Base-by-base conservation (phyloP, 176 grass and related monocot species). In the Oryza glaberrima region DNA sequence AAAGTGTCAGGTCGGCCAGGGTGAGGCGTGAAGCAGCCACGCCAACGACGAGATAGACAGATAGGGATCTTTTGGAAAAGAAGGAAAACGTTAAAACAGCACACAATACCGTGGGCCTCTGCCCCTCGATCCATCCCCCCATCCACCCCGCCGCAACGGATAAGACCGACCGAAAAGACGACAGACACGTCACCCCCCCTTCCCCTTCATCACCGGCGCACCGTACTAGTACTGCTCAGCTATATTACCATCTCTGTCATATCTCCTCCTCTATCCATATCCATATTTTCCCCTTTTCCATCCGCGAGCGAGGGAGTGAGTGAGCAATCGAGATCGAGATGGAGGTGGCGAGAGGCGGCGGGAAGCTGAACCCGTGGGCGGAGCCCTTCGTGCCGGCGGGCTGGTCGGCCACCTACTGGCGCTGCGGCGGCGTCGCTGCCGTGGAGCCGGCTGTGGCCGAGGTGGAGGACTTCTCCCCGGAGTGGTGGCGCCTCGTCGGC, bases 391-490 rank as follows among this genome's bases (percentile, higher is more conserved):
- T 90, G 73, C 88, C 83, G 79, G 79, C 6, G 44, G 66, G 65
- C 44, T 83, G 88, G 54, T 82, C 40, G 40, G 40, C 40, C 40
- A 41, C 51, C 7, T 22, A 20, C 19, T 23, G 9, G 7, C n/a
- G 58, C 64, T 77, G 82, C 82, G 52, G 6, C 40, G 40, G 40
- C 40, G 40, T 41, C 7, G 40, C 30, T 32, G 30, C 40, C 0
- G 19, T 30, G 40, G 28, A 3, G 32, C 19, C 0, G 60, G 61
- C 4, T 36, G 36, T 2, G 41, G 28, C 73, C 28, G 82, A 89
- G 88, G 88, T 86, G 67, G 88, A 90, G 79, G 88, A 90, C 56
- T 90, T 90, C 73, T 90, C 83, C 23, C 83, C 88, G 7, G 88
- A 86, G 58, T 90, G 88, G 88, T 90, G 88, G 88, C 79, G 79